phyloP scores from a whole-genome alignment of 2,329 filamentous ascomycete genomes.

The Iodosphaeria phyllophila region DNA sequence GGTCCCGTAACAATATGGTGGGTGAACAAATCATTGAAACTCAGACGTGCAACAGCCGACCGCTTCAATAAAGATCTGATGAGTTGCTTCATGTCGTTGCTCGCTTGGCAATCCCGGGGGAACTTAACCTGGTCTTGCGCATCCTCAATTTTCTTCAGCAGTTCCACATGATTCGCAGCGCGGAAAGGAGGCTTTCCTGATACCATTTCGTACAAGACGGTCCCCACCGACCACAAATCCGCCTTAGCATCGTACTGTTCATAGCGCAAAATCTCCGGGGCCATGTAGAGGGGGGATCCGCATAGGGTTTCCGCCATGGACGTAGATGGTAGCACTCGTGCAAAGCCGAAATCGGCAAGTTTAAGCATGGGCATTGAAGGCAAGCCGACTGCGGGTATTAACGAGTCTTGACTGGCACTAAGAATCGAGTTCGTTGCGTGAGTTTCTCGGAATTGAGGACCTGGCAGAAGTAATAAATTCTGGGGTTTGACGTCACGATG shows the following conservation, averaged over 20 bases:
- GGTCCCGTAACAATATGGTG: constrained; percentile 52
- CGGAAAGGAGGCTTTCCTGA: constrained; percentile 79
- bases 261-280: constrained; percentile 89
- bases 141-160: constrained; percentile 80
- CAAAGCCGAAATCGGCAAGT: constrained; percentile 97
- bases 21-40: constrained; percentile 70
- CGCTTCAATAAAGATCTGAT: constrained; percentile 70
- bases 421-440: constrained; percentile 52
- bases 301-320: constrained; percentile 91
- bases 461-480: constrained; percentile 79
- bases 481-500: constrained; percentile 97
- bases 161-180: constrained; percentile 84
- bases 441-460: constrained; percentile 47
- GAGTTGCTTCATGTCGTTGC: constrained; percentile 58
- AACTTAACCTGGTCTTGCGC: constrained; percentile 77
- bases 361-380: constrained; percentile 87
- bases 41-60: constrained; percentile 68
- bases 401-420: constrained; percentile 57
- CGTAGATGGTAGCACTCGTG: constrained; percentile 73
- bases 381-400: constrained; percentile 66
- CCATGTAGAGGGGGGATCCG: constrained; percentile 96
- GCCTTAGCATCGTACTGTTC: constrained; percentile 96
- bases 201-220: constrained; percentile 90
- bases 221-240: constrained; percentile 94
- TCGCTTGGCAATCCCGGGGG: constrained; percentile 51